Evolutionary conservation across 176 grass and related monocot species (phyloP), one percentile per base, ranked within the genome.

Genomic region (Oryza glaberrima): DNA sequence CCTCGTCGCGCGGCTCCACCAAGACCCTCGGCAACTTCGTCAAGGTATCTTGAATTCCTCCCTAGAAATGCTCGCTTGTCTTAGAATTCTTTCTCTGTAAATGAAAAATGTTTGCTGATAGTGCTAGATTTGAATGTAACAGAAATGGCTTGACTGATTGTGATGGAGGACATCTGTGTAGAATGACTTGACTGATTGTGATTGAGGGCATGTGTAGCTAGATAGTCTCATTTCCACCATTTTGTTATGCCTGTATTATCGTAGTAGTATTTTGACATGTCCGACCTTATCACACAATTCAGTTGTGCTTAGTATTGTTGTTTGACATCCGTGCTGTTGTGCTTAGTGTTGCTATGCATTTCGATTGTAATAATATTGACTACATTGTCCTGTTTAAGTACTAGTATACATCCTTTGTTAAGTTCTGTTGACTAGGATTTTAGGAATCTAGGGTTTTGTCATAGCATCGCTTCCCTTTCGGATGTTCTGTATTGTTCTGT

Each of bases 1-100:
- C 91, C 54, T 86, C 91, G 0, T 97, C 94, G 2, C 91, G 94
- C 75, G 94, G 94, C 61, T 97, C 94, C 78, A 97, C 94, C n/a
- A 97, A 94, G 84, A 97, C 91, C 82, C 94, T 97, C 48, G 94
- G 94, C 49, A 97, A 97, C 87, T 97, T 97, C 77, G 94, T 97
- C 32, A 97, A 97, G 94, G 94, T 97, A 83, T 61, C 14, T 63
- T 41, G 40, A 41, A 12, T 0, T 19, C 3, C 9, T 6, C 40
- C 40, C 4, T 0, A 6, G 40, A 41, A 41, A 41, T 41, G 40
- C 4, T 41, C 40, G 40, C 3, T 11, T 12, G 5, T 72, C 14
- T 47, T 46, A 36, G 20, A 58, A 30, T 1, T 72, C 2, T 15
- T 70, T 43, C 10, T 6, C 7, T 6, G 8, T 4, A 0, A 26